phyloP scores from a whole-genome alignment of 2,329 filamentous ascomycete genomes.

The Aspergillus felis region DNA sequence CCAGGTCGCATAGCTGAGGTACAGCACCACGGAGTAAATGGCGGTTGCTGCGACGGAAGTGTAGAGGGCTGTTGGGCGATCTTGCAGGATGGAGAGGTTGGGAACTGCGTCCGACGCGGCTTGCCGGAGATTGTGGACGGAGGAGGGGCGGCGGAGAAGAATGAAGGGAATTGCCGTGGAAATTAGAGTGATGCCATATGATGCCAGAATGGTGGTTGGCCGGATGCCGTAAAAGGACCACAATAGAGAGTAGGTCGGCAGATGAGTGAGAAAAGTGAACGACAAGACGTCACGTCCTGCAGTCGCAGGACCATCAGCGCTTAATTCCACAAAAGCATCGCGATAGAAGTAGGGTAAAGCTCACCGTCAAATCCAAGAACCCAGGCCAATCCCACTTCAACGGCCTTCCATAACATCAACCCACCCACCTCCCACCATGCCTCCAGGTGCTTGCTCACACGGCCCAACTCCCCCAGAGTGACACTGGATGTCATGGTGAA shows the following conservation, averaged over 20 bases:
- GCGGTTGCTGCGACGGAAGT: slow-evolving; percentile 65
- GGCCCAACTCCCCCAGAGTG: slow-evolving; percentile 62
- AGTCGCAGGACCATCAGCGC: background rate
- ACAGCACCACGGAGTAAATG: slow-evolving; percentile 72
- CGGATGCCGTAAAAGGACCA: slow-evolving; percentile 72
- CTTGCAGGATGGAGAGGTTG: slow-evolving; percentile 63
- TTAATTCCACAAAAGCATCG: background rate
- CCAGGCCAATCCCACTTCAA: slow-evolving; percentile 71
- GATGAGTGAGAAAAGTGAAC: slow-evolving; percentile 66
- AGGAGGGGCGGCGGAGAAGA: slow-evolving; percentile 65
- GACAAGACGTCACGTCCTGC: slow-evolving; percentile 62
- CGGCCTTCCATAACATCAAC: slow-evolving; percentile 54
- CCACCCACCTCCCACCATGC: slow-evolving; percentile 58
- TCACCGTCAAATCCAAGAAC: slow-evolving; percentile 63
- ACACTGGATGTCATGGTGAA: slow-evolving; percentile 60
- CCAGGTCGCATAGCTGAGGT: slow-evolving; percentile 64
- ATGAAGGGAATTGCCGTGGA: slow-evolving; percentile 70
- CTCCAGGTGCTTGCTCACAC: slow-evolving; percentile 61
- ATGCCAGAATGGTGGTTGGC: slow-evolving; percentile 56
- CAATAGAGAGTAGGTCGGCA: slow-evolving; percentile 72
- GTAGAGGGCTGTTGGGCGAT: slow-evolving; percentile 59
- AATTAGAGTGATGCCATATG: slow-evolving; percentile 64
- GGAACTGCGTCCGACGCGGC: slow-evolving; percentile 44
- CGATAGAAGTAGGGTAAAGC: slow-evolving; percentile 2
- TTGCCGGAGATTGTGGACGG: slow-evolving; percentile 56